Base-by-base conservation (phyloP, 192 early-diverging fungal genomes). In the Funneliformis mosseae region DNA sequence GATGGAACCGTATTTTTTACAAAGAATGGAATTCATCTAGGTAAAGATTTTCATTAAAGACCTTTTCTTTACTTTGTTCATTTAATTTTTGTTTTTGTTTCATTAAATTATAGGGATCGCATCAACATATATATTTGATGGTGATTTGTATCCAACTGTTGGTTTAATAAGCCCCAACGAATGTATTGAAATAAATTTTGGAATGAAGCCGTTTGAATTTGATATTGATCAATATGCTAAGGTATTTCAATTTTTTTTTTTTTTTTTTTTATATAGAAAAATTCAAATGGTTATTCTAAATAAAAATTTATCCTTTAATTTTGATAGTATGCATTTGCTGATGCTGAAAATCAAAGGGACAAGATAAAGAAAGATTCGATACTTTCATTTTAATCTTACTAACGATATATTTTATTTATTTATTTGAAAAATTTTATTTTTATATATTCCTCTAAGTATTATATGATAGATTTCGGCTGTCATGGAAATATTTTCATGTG, bases 21-120 rank as follows among this genome's bases (percentile, higher is more conserved):
- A 9, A 96, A 94, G 78, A 99, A 99, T 81, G 98, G 98, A 14
- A 82, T 90, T n/a, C 88, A 89, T 71, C 88, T 95, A 25, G 92
- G 87, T 85, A 81, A 60, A n/a, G n/a, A n/a, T n/a, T n/a, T n/a
- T n/a, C n/a, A n/a, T n/a, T n/a, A n/a, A n/a, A n/a, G n/a, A n/a
- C n/a, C 7, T 67, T 14, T 8, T 25, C 4, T 33, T 67, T 33
- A 67, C 38, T 12, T 33, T 38, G 38, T 67, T 33, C 10, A 28
- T 61, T 61, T 14, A n/a, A 33, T 33, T 28, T 9, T 1, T 70
- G 3, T n/a, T 41, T 41, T 27, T 75, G 1, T 27, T n/a, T 70
- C 3, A 38, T 23, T 42, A 4, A 74, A 48, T 25, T 8, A 75
- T 77, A 80, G 83, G 85, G 62, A 78, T 82, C 33, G 79, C 82